Base-by-base conservation (phyloP, 805 yeast genomes). In the Yarrowia bubula region DNA sequence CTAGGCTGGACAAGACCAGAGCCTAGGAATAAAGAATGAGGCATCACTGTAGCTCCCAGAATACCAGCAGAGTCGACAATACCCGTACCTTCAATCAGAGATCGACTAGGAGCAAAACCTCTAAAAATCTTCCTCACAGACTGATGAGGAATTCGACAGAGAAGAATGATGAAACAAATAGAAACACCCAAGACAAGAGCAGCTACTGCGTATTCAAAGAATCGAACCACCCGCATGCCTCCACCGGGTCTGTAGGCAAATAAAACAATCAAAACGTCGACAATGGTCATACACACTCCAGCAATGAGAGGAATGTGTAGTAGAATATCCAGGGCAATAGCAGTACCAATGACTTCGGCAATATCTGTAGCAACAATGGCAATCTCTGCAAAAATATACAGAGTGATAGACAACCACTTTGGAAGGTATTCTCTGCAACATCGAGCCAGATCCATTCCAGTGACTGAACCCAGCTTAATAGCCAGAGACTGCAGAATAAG, bases 271-370 rank as follows among this genome's bases (percentile, higher is more conserved):
- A 93, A 74, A 7, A 93, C 97, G 71, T 93, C 99, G 3, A 90
- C 77, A 22, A 91, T 87, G 0, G 98, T 93, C 61, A 93, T 75
- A 3, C 91, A 76, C 14, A 93, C 96, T 38, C 99, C 99, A 5
- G 85, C 80, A 8, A 90, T 81, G 17, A 95, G 78, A 0, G 98
- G 98, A 8, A 95, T 78, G 1, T 84, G 82, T 73, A 92, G 85
- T 47, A 95, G 77, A 65, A 93, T 90, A 70, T 95, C 91, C 66
- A 93, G 80, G 0, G 98, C 88, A 66, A 93, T 91, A 3, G 98
- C 98, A 3, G 97, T 90, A n/a, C 99, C 99, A 31, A 95, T 93
- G 39, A 93, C 97, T 74, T 93, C 98, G 1, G 99, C 98, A 69
- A 95, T 82, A 77, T 93, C 99, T 0, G 98, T 93, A 1, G 98